These are phyloP conservation scores for Mucor sp. DNA, from an alignment of 371 early-diverging fungal genomes.

Conservation along the genomic window DNA sequence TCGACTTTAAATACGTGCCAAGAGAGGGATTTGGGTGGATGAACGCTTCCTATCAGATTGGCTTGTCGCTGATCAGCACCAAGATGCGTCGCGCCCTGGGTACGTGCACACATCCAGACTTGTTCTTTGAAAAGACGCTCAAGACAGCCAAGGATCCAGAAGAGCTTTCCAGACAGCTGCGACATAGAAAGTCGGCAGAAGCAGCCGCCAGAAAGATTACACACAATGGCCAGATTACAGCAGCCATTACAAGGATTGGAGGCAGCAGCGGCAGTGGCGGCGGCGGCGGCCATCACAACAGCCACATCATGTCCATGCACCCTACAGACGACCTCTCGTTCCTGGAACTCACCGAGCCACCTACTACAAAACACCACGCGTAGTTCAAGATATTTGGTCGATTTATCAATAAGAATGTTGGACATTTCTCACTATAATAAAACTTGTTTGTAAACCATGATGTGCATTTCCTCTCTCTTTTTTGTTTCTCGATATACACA, in stretches of 20 bases:
- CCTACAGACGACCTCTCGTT: not conserved
- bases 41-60: constrained; percentile 90
- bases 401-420: not conserved
- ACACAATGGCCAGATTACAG: constrained; percentile 21
- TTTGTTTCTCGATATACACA: too few species aligned
- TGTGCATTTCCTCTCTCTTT: not conserved
- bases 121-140: constrained; percentile 47
- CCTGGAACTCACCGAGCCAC: constrained; percentile 9
- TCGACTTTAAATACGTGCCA: constrained; percentile 89
- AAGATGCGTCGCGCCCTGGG: constrained; percentile 79
- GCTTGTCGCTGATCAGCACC: constrained; percentile 68
- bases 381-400: not conserved
- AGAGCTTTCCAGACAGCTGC: constrained; percentile 7
- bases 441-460: not conserved
- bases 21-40: constrained; percentile 98
- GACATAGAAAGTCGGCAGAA: constrained; percentile 26
- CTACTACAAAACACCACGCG: not conserved
- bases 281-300: not conserved
- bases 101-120: constrained; percentile 74
- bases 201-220: constrained; percentile 22
- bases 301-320: not conserved
- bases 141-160: constrained; percentile 15
- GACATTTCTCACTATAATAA: not conserved
- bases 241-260: constrained; percentile 25
- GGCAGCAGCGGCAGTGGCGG: not conserved